Evolutionary conservation across 2,329 filamentous ascomycete genomes (phyloP).

Genomic region (Fusarium albidum): DNA sequence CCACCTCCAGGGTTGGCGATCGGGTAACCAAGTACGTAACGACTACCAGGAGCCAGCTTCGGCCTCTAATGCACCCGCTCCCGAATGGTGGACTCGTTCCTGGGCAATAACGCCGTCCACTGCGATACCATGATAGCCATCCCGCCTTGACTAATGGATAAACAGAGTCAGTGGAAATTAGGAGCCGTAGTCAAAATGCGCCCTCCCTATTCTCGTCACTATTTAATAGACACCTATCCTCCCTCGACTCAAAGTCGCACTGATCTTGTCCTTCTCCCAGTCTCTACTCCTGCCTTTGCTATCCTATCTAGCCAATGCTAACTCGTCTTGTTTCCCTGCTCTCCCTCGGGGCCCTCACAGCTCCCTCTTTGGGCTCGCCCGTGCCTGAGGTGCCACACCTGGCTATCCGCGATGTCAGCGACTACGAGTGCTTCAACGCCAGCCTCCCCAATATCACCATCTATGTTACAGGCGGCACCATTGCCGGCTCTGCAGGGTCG

Average conservation of each 20-base stretch:
- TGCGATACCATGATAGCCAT: constrained; percentile 13
- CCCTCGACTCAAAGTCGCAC: background rate
- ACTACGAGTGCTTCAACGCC: constrained; percentile 34
- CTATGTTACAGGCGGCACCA: constrained; percentile 65
- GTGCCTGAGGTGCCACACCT: constrained; percentile 19
- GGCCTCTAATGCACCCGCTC: background rate
- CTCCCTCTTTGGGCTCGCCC: constrained; percentile 19
- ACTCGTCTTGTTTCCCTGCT: constrained; percentile 18
- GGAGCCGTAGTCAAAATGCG: constrained; percentile 5
- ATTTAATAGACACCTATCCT: constrained; percentile 13
- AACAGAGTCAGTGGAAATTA: constrained; percentile 19
- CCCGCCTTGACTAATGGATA: constrained; percentile 26
- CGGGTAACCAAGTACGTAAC: constrained; percentile 23
- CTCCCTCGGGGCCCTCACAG: constrained; percentile 10
- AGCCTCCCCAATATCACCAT: constrained; percentile 62
- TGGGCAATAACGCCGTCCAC: background rate
- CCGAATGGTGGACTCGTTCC: constrained; percentile 9
- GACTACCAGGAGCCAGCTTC: background rate
- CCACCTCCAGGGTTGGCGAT: constrained; percentile 10
- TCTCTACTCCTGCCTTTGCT: background rate
- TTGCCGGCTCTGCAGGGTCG: constrained; percentile 58
- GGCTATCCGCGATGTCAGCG: constrained; percentile 6
- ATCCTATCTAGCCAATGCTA: constrained; percentile 16
- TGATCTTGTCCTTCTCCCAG: background rate
- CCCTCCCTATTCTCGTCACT: background rate